Evolutionary conservation across 2,329 filamentous ascomycete genomes (phyloP).

Genomic region (Zalaria sp.): DNA sequence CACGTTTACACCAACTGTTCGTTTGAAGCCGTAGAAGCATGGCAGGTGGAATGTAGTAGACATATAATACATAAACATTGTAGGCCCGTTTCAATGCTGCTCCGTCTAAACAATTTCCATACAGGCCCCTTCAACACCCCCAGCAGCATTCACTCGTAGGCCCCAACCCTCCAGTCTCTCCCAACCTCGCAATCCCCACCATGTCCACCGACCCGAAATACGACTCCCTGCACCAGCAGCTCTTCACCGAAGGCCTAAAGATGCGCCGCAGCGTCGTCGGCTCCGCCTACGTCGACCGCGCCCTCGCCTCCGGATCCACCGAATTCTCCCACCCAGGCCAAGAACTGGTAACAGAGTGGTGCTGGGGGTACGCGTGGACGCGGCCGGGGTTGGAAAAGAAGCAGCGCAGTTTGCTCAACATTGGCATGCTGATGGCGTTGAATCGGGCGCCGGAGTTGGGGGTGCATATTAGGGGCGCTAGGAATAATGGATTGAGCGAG

Average conservation of each 20-base stretch:
- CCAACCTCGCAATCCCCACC: too few species aligned
- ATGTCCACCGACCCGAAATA: too few species aligned
- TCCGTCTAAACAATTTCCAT: too few species aligned
- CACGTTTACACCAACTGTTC: too few species aligned
- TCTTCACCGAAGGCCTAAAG: conserved; percentile 47
- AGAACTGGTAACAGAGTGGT: conserved; percentile 46
- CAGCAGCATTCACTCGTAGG: too few species aligned
- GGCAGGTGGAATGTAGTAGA: too few species aligned
- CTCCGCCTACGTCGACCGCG: conserved; percentile 42
- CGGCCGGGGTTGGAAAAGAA: conserved; percentile 47
- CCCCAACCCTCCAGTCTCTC: too few species aligned
- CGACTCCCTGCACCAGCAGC: conserved; percentile 29
- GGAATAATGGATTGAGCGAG: conserved; percentile 48
- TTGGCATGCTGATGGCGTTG: conserved; percentile 49
- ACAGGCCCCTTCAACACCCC: too few species aligned
- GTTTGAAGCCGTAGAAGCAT: too few species aligned
- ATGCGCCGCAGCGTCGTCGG: conserved; percentile 46
- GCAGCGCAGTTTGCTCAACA: conserved; percentile 46
- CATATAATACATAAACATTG: too few species aligned
- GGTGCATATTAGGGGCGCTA: conserved; percentile 46
- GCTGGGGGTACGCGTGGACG: conserved; percentile 51
- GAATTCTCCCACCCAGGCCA: conserved; percentile 46
- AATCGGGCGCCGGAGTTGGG: conserved; percentile 46
- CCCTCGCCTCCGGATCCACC: conserved; percentile 39
- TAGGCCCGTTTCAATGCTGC: too few species aligned